Evolutionary conservation across 2,329 filamentous ascomycete species (phyloP).

Genomic region (Pochonia chlamydosporia): DNA sequence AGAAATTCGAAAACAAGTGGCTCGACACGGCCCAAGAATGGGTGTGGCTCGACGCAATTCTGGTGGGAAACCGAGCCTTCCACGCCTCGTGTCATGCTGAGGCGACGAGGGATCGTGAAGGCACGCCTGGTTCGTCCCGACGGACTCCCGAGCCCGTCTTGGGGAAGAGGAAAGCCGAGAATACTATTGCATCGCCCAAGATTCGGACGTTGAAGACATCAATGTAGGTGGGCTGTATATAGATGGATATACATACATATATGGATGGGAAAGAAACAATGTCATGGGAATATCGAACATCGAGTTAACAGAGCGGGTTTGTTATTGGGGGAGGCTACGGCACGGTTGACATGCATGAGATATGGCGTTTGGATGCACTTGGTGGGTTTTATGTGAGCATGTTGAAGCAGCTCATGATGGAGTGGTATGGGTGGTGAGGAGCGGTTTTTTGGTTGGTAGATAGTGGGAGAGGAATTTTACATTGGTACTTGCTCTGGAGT

Average conservation of each 20-base stretch:
- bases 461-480: too few relatives aligned
- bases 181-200: conserved; percentile 35
- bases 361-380: conserved; percentile 3
- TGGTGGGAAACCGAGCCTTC: conserved; percentile 73
- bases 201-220: conserved; percentile 29
- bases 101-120: conserved; percentile 60
- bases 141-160: conserved; percentile 60
- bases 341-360: conserved; percentile 1
- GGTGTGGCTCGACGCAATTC: conserved; percentile 88
- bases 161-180: conserved; percentile 72
- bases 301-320: background rate
- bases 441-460: too few relatives aligned
- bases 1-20: conserved; percentile 89
- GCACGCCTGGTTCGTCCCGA: conserved; percentile 34
- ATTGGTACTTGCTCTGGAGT: too few relatives aligned
- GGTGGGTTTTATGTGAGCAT: background rate
- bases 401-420: background rate
- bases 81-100: conserved; percentile 88
- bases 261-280: background rate
- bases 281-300: background rate
- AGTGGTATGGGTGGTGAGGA: too few relatives aligned
- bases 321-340: background rate
- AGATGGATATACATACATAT: background rate
- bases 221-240: conserved; percentile 14
- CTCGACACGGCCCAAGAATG: conserved; percentile 91